Evolutionary conservation across 495 filamentous ascomycete genomes (phyloP), one percentile per base, ranked within the genome.

Genomic region (Extremus antarcticus): DNA sequence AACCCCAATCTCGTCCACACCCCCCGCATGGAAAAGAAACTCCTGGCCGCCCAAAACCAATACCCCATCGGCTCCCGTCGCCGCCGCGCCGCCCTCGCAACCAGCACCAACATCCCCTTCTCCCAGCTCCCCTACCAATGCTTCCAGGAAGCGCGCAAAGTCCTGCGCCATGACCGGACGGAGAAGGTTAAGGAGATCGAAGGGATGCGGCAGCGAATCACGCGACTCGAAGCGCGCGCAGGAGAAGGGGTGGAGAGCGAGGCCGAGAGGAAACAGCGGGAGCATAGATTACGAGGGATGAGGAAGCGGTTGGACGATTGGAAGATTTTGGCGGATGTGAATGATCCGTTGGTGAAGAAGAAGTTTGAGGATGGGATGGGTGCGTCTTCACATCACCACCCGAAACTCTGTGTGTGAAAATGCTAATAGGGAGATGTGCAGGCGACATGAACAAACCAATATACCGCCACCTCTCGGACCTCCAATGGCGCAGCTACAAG

Each of bases 361-460:
- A 86, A 79, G 59, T 96, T 96, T 63, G 92, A 99, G 65, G 88
- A 96, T 74, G 90, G 91, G 13, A 70, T 80, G 61, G 88, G 92
- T 95, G 72, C 66, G 79, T 68, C 17, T 40, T 43, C 46, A 41
- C n/a, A n/a, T n/a, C n/a, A n/a, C n/a, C n/a, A n/a, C n/a, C n/a
- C n/a, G n/a, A n/a, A n/a, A n/a, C 48, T 45, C 38, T 52, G 17
- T 21, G n/a, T 9, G 17, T 29, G 9, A n/a, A 3, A 7, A 35
- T 35, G 29, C 29, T 35, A 35, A 35, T 35, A 35, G 4, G 29
- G 4, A 7, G 29, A 35, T 7, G 13, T 35, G 29, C 48, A 95
- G 89, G 87, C 48, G 88, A 96, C 66, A 91, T 96, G 90, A 84
- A 80, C 71, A 92, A 94, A 69, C 94, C 92, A 38, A 86, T 99